phyloP scores from a whole-genome alignment of 768 basidiomycete species.

The Lentinus tigrinus region DNA sequence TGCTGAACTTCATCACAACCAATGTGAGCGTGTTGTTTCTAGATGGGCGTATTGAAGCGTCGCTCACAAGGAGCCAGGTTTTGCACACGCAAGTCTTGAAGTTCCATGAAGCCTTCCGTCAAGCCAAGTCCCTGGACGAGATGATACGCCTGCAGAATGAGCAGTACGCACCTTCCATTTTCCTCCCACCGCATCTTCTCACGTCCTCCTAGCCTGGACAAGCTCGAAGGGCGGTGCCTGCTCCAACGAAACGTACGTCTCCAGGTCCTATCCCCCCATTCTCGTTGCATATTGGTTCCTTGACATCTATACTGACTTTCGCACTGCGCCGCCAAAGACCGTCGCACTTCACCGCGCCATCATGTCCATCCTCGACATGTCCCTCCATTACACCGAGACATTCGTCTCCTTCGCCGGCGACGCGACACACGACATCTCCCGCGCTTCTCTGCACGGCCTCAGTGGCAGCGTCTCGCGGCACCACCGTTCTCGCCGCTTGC shows the following conservation, averaged over 20 bases:
- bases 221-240: slow-evolving; percentile 60
- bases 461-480: slow-evolving; percentile 30
- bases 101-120: slow-evolving; percentile 56
- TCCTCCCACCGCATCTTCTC: not conserved
- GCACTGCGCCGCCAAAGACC: slow-evolving; percentile 42
- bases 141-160: slow-evolving; percentile 68
- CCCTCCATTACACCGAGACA: slow-evolving; percentile 64
- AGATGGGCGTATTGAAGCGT: not conserved
- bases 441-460: slow-evolving; percentile 22
- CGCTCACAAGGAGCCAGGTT: slow-evolving; percentile 44
- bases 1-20: slow-evolving; percentile 71
- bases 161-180: slow-evolving; percentile 49
- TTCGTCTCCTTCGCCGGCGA: slow-evolving; percentile 63
- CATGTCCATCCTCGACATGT: slow-evolving; percentile 70
- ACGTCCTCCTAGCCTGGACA: slow-evolving; percentile 47
- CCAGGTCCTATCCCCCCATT: not conserved
- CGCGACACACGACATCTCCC: slow-evolving; percentile 53
- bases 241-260: slow-evolving; percentile 55
- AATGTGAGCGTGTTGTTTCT: slow-evolving; percentile 44
- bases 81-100: slow-evolving; percentile 59
- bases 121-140: slow-evolving; percentile 68
- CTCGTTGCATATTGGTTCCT: not conserved
- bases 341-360: slow-evolving; percentile 64
- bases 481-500: slow-evolving; percentile 63
- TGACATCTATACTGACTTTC: not conserved